Percentiles rank a stretch among this genome's conserved stretches.
These are phyloP conservation scores for Calocera viscosa DNA, from an alignment of 768 basidiomycete genomes.

Conservation along the genomic window DNA sequence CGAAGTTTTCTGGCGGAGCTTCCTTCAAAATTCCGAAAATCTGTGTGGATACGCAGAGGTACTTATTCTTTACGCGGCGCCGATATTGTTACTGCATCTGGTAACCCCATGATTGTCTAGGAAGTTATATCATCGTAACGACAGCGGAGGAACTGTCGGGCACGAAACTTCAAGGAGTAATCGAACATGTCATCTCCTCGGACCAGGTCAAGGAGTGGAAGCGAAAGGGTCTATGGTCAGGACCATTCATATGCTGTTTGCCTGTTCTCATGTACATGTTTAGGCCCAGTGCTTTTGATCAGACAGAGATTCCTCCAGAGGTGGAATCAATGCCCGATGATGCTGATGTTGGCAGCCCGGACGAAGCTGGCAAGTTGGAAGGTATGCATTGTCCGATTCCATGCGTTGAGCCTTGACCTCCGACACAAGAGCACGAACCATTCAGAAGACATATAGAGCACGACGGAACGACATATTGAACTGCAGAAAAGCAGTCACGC, in stretches of 20 bases:
- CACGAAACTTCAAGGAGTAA: neutral
- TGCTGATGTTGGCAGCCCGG: neutral
- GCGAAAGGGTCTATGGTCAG: neutral
- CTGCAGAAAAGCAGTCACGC: too few relatives aligned
- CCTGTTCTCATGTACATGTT: neutral
- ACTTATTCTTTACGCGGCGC: neutral
- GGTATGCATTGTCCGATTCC: neutral
- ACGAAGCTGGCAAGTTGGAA: neutral
- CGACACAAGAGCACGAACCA: neutral
- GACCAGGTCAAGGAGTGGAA: slow-evolving; percentile 1
- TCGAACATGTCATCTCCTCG: neutral
- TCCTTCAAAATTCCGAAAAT: neutral
- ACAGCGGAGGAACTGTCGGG: neutral
- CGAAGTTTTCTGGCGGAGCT: neutral
- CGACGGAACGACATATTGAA: too few relatives aligned
- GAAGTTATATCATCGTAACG: neutral
- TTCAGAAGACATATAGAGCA: too few relatives aligned
- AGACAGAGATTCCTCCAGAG: neutral
- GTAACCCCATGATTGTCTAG: neutral
- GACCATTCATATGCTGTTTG: neutral
- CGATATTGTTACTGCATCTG: neutral
- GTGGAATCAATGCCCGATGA: neutral
- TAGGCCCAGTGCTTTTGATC: neutral
- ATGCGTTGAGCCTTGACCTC: neutral
- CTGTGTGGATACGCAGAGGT: slow-evolving; percentile 1